A percentile compares a stretch with the other conserved stretches of the same genome.
Conservation (phyloP, 176 grass and related monocot genomes). For the Leersia perrieri region DNA sequence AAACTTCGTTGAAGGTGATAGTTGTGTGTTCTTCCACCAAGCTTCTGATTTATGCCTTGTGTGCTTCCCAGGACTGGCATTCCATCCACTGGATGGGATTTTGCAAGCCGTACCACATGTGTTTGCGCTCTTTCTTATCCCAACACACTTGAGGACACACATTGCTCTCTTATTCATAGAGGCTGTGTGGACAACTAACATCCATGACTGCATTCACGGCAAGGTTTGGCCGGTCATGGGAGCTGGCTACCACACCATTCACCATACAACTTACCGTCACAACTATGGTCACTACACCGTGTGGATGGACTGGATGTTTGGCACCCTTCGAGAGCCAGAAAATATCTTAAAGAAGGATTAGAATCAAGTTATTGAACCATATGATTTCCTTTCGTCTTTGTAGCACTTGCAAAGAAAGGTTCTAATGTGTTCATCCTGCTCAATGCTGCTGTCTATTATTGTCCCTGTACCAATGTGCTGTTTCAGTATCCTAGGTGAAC, state of each 20-base stretch:
- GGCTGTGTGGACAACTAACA: constrained; percentile 87
- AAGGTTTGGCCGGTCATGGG: constrained; percentile 98
- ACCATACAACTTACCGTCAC: constrained; percentile 95
- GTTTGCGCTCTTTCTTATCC: constrained; percentile 69
- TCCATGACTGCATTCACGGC: constrained; percentile 94
- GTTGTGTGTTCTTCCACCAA: background rate
- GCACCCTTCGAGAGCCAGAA: constrained; percentile 79
- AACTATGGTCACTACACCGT: constrained; percentile 98
- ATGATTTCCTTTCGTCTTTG: background rate
- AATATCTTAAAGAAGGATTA: constrained; percentile 64
- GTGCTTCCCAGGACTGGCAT: constrained; percentile 65
- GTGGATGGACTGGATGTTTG: constrained; percentile 97
- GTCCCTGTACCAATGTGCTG: background rate
- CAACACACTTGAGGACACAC: constrained; percentile 66
- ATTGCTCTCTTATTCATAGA: constrained; percentile 66
- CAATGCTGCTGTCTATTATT: background rate
- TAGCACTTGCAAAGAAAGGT: constrained; percentile 17
- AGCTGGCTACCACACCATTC: constrained; percentile 92
- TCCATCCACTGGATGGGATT: constrained; percentile 96
- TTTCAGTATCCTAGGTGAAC: constrained; percentile 20
- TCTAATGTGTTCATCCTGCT: constrained; percentile 11
- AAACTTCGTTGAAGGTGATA: background rate
- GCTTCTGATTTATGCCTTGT: background rate
- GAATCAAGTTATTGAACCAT: constrained; percentile 10
- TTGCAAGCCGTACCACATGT: constrained; percentile 85